A percentile compares a stretch with the other conserved stretches of the same genome.
phyloP scores from a whole-genome alignment of 768 basidiomycete genomes.

The Leccinum broughii region DNA sequence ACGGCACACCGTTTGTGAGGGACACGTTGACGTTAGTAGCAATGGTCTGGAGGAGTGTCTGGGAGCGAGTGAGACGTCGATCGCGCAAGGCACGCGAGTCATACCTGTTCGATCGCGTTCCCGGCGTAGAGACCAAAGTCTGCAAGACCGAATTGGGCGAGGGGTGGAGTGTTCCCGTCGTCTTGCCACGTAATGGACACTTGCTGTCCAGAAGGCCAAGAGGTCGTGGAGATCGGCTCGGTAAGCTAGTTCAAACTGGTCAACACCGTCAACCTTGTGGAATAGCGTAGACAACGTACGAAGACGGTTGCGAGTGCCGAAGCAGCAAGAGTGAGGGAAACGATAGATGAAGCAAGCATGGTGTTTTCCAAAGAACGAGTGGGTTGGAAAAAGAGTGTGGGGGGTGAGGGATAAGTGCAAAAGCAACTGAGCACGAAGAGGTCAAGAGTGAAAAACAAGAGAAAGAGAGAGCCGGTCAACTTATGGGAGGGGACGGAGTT shows the following conservation, averaged over 20 bases:
- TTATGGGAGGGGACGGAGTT: conserved; percentile 30
- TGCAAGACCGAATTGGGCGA: conserved; percentile 51
- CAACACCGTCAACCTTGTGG: neutral
- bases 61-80: neutral
- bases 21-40: conserved; percentile 52
- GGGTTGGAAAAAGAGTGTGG: conserved; percentile 28
- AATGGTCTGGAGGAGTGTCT: conserved; percentile 62
- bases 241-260: conserved; percentile 49
- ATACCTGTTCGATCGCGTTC: conserved; percentile 60
- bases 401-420: conserved; percentile 4
- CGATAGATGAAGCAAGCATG: conserved; percentile 54
- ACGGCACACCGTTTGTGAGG: conserved; percentile 42
- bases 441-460: neutral
- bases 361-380: conserved; percentile 18
- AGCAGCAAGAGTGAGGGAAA: conserved; percentile 52
- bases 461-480: neutral
- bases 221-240: conserved; percentile 46
- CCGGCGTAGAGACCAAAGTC: conserved; percentile 64
- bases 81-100: conserved; percentile 2
- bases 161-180: conserved; percentile 44
- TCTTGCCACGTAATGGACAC: conserved; percentile 63
- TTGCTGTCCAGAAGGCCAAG: conserved; percentile 49
- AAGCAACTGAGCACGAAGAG: neutral
- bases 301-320: conserved; percentile 57
- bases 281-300: conserved; percentile 40